Percentiles rank a stretch among this genome's conserved stretches.
phyloP scores from a whole-genome alignment of 768 basidiomycete genomes.

The Leccinum variicolor region DNA sequence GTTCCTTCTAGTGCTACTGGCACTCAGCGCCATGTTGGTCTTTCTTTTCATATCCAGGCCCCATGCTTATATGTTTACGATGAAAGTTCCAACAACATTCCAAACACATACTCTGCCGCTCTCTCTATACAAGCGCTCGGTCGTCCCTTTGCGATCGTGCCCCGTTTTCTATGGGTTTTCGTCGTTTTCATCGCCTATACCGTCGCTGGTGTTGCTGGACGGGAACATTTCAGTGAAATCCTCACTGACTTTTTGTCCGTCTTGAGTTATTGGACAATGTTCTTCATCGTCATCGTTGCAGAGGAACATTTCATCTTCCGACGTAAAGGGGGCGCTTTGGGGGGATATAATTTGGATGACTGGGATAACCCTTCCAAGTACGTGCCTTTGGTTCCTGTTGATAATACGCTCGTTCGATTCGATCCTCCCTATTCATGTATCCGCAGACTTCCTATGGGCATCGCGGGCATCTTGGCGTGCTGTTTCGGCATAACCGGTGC shows the following conservation, averaged over 20 bases:
- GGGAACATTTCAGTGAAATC: conserved; percentile 43
- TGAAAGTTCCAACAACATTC: conserved; percentile 39
- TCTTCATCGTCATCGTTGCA: conserved; percentile 43
- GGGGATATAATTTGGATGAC: conserved; percentile 50
- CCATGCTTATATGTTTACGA: neutral
- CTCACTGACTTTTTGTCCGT: conserved; percentile 43
- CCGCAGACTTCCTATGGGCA: conserved; percentile 42
- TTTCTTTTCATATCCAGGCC: neutral
- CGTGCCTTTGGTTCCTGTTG: conserved; percentile 6
- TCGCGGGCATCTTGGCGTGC: conserved; percentile 46
- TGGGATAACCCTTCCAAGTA: conserved; percentile 42
- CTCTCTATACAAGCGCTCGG: conserved; percentile 45
- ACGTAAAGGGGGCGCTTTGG: conserved; percentile 35
- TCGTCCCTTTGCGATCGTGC: conserved; percentile 40
- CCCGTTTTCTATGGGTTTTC: conserved; percentile 45
- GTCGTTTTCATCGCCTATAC: conserved; percentile 39
- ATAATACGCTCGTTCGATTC: neutral
- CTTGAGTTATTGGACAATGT: conserved; percentile 44
- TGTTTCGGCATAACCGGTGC: conserved; percentile 47
- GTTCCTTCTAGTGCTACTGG: conserved; percentile 40
- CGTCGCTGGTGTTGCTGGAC: conserved; percentile 38
- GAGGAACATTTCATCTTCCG: conserved; percentile 50
- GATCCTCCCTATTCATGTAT: neutral
- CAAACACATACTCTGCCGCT: conserved; percentile 45
- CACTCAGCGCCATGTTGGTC: conserved; percentile 42